A percentile compares a stretch with the other conserved stretches of the same genome.
Conservation (phyloP, 139 green algal genomes). For the Penium margaritaceum region DNA sequence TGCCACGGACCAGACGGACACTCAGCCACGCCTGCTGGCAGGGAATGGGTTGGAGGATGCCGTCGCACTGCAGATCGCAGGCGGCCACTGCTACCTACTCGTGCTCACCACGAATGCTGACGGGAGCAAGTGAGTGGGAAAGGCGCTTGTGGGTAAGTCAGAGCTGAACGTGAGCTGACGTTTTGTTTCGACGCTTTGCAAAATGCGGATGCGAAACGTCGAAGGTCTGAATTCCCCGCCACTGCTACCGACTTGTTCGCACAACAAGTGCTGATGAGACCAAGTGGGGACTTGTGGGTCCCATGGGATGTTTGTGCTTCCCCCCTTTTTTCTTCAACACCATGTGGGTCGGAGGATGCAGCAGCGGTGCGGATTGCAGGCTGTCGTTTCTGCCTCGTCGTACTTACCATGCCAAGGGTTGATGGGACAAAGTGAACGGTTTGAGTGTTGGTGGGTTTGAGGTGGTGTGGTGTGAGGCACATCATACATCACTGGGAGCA, state of each 20-base stretch:
- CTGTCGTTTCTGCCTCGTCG: neutral
- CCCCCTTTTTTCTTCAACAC: too few relatives aligned
- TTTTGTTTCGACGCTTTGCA: too few relatives aligned
- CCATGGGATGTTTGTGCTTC: too few relatives aligned
- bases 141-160: too few relatives aligned
- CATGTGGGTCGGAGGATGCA: too few relatives aligned
- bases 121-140: too few relatives aligned
- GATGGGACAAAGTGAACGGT: neutral
- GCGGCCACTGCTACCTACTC: conserved; percentile 32
- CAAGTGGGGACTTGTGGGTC: neutral
- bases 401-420: neutral
- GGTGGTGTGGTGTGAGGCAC: neutral
- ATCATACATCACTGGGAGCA: too few relatives aligned
- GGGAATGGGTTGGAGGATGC: neutral
- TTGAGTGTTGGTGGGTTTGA: neutral
- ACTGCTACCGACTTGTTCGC: too few relatives aligned
- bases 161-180: too few relatives aligned
- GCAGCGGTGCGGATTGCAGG: neutral
- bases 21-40: neutral
- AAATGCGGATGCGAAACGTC: neutral
- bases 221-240: neutral
- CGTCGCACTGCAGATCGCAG: conserved; percentile 28
- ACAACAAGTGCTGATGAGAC: too few relatives aligned
- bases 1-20: conserved; percentile 13
- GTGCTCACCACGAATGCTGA: too few relatives aligned